These are phyloP conservation scores for Suillus cothurnatus DNA, from an alignment of 768 basidiomycete genomes.

Conservation along the genomic window DNA sequence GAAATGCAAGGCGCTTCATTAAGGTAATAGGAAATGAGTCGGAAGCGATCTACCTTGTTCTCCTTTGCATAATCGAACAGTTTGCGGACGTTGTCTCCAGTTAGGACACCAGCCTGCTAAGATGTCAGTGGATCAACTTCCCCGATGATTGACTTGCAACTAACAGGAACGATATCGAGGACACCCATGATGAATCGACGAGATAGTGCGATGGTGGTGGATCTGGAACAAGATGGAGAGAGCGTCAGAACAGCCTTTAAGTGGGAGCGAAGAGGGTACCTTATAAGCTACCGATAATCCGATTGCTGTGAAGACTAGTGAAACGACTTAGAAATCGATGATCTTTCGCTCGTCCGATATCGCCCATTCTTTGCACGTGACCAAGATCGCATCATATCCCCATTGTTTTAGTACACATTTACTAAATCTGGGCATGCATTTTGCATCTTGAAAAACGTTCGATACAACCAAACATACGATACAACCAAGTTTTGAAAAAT, in stretches of 20 bases:
- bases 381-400: conserved; percentile 1
- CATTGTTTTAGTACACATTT: not conserved
- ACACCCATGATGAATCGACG: conserved; percentile 58
- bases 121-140: conserved; percentile 10
- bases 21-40: not conserved
- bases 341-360: conserved; percentile 6
- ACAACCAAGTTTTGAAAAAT: conserved; percentile 2
- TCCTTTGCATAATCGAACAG: conserved; percentile 93
- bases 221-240: conserved; percentile 8
- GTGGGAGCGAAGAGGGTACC: conserved; percentile 5
- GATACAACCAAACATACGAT: not conserved
- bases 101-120: conserved; percentile 86
- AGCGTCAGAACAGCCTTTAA: not conserved
- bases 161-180: conserved; percentile 82
- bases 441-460: conserved; percentile 7
- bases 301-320: not conserved
- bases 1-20: conserved; percentile 17
- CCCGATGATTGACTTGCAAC: conserved; percentile 23
- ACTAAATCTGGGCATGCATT: not conserved
- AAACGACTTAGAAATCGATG: conserved; percentile 9
- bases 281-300: conserved; percentile 11
- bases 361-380: not conserved
- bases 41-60: conserved; percentile 63
- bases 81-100: conserved; percentile 93
- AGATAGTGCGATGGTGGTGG: not conserved